These are phyloP conservation scores for Candida ovalis DNA, from an alignment of 805 yeast genomes.

Conservation along the genomic window DNA sequence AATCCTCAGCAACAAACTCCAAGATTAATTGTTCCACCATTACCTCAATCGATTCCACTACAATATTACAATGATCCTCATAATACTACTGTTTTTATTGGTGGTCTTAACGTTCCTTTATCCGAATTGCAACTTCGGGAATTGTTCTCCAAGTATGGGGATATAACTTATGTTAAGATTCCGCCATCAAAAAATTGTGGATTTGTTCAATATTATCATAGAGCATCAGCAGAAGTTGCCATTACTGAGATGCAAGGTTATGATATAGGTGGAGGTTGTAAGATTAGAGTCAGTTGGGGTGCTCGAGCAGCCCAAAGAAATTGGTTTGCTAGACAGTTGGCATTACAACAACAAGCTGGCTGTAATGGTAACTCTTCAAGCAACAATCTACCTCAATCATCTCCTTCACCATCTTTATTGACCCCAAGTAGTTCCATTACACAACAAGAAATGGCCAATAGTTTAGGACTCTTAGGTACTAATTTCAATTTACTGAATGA, in stretches of 20 bases:
- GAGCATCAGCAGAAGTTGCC: constrained; percentile 83
- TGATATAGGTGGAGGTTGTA: constrained; percentile 71
- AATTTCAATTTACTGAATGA: constrained; percentile 21
- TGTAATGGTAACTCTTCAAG: constrained; percentile 2
- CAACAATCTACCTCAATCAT: neutral
- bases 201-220: constrained; percentile 74
- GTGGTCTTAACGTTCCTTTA: constrained; percentile 59
- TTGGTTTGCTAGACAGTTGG: constrained; percentile 33
- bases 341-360: constrained; percentile 24
- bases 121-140: constrained; percentile 59
- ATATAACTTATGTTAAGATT: constrained; percentile 70
- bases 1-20: constrained; percentile 10
- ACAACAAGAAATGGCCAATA: constrained; percentile 18
- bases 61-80: constrained; percentile 70
- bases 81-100: constrained; percentile 76
- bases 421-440: constrained; percentile 1
- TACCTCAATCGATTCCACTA: constrained; percentile 41
- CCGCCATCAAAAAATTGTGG: constrained; percentile 80
- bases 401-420: constrained; percentile 5
- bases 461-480: constrained; percentile 24
- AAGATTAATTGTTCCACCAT: constrained; percentile 22
- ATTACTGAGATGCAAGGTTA: constrained; percentile 86
- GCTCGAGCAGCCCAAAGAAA: constrained; percentile 46
- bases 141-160: constrained; percentile 66
- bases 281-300: constrained; percentile 88